Evolutionary conservation across 208 protist species (phyloP).

Genomic region (Naegleria gruberi): DNA sequence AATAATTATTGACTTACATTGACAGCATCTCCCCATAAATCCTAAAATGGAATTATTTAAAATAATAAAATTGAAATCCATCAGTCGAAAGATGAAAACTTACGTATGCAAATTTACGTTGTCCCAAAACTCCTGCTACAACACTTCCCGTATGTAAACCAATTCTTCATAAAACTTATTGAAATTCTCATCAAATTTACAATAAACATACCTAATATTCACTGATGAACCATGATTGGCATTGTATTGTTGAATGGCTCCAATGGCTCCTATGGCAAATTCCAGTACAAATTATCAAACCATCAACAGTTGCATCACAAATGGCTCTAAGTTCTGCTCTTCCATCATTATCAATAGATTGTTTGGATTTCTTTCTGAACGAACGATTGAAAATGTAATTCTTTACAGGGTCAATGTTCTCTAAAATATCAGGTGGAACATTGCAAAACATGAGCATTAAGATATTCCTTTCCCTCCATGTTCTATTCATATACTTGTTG

Average conservation of each 20-base stretch:
- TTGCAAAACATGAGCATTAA: neutral
- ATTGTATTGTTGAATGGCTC: neutral
- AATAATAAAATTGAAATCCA: too few species aligned
- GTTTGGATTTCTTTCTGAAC: neutral
- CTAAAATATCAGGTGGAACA: neutral
- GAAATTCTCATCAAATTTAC: neutral
- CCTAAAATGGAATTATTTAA: too few species aligned
- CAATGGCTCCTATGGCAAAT: neutral
- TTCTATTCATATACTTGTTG: neutral
- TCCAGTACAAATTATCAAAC: neutral
- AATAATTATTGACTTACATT: neutral
- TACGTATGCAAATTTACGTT: neutral
- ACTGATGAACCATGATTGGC: neutral
- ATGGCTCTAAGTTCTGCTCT: neutral
- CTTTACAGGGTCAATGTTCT: neutral
- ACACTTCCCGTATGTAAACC: neutral
- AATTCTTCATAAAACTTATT: conserved; percentile 8
- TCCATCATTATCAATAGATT: neutral
- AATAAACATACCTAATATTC: neutral
- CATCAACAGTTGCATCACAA: neutral
- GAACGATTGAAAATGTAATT: neutral
- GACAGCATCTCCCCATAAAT: neutral
- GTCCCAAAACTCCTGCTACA: neutral
- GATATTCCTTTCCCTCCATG: neutral
- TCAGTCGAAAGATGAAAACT: too few species aligned